A percentile compares a stretch with the other conserved stretches of the same genome.
Conservation (phyloP, 176 grass and related monocot species). For the Musa acuminata region DNA sequence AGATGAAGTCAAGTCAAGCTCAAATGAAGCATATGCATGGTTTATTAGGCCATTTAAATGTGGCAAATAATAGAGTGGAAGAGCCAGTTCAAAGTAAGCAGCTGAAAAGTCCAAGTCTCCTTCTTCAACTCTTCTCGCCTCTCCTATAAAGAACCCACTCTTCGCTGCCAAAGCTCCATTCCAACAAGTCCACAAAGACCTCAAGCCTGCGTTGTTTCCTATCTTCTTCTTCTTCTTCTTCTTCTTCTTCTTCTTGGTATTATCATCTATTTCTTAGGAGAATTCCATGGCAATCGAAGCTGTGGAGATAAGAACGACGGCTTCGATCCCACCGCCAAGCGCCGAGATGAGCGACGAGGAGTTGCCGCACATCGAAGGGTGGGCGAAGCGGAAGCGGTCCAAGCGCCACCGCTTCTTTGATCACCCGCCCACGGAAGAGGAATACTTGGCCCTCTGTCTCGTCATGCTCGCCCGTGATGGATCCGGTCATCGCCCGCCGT, state of each 20-base stretch:
- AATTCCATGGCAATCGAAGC: neutral
- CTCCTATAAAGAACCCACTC: neutral
- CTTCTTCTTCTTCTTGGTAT: neutral
- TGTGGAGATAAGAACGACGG: neutral
- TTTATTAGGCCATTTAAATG: too few relatives aligned
- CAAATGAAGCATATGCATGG: neutral
- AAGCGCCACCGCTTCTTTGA: constrained; percentile 35
- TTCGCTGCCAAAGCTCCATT: neutral
- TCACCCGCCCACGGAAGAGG: constrained; percentile 59
- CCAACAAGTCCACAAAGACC: neutral
- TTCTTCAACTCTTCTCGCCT: neutral
- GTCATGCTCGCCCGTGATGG: constrained; percentile 77
- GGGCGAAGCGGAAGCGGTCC: constrained; percentile 78
- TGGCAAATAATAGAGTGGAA: too few relatives aligned
- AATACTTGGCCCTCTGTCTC: constrained; percentile 88
- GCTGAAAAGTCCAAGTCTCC: constrained; percentile 2
- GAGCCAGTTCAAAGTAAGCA: constrained; percentile 1
- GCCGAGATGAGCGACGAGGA: constrained; percentile 36
- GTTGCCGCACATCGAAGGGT: constrained; percentile 50
- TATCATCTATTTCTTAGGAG: neutral
- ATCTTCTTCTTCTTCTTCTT: too few relatives aligned
- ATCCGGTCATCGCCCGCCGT: neutral
- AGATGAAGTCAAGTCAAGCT: neutral
- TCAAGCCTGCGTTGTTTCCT: neutral
- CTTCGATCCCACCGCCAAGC: neutral